phyloP scores from a whole-genome alignment of 2,329 filamentous ascomycete species.

The Calonectria fujianensis region DNA sequence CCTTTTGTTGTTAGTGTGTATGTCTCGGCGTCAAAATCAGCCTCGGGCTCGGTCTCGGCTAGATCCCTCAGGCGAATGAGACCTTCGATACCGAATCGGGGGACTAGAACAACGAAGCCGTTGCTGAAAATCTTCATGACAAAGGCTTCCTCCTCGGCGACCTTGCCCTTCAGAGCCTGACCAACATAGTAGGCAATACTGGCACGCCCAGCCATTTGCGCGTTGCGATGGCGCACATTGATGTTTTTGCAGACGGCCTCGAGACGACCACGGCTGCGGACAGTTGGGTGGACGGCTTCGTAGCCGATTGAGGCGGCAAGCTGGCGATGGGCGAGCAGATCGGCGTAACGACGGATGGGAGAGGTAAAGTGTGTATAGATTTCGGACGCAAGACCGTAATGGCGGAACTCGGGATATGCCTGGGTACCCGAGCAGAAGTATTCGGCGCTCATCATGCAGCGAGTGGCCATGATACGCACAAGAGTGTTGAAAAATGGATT shows the following conservation, averaged over 20 bases:
- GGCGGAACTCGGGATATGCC: constrained; percentile 93
- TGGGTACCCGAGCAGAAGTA: constrained; percentile 98
- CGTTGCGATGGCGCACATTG: constrained; percentile 97
- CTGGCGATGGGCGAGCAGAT: constrained; percentile 94
- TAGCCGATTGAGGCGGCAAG: constrained; percentile 97
- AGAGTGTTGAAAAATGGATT: constrained; percentile 99
- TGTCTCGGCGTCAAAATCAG: constrained; percentile 88
- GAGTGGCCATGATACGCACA: constrained; percentile 96
- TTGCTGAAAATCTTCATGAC: constrained; percentile 99
- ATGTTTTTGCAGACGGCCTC: constrained; percentile 98
- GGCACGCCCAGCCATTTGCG: constrained; percentile 94
- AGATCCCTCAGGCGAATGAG: constrained; percentile 91
- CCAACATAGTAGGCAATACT: constrained; percentile 99
- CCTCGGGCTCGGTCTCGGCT: constrained; percentile 84
- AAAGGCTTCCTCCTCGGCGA: constrained; percentile 91
- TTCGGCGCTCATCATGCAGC: constrained; percentile 99
- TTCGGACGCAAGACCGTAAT: constrained; percentile 96
- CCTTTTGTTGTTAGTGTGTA: constrained; percentile 82
- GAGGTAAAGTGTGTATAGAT: constrained; percentile 99
- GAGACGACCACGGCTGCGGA: constrained; percentile 88
- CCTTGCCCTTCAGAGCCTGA: constrained; percentile 88
- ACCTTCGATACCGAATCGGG: constrained; percentile 95
- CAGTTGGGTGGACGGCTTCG: constrained; percentile 86
- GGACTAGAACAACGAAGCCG: constrained; percentile 97
- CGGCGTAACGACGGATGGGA: constrained; percentile 97